Evolutionary conservation across 352 stramenopile species (phyloP).

Genomic region (Globisporangium solare): DNA sequence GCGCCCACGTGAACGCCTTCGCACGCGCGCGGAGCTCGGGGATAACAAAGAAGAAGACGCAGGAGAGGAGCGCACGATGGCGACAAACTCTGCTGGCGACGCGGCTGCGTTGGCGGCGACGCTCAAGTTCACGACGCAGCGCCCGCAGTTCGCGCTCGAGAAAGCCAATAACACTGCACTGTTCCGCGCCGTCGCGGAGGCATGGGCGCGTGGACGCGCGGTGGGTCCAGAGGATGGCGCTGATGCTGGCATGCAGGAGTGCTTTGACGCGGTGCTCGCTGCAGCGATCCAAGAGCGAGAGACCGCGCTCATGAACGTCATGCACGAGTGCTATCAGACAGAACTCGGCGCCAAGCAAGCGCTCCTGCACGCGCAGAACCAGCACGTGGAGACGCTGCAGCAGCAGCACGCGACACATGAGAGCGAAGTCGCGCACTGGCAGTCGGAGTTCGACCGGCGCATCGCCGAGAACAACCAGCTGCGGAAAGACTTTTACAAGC

Average conservation of each 20-base stretch:
- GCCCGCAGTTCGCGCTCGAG: not conserved
- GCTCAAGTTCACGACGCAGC: not conserved
- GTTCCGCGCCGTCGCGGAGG: constrained; percentile 3
- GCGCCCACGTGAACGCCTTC: too few species aligned
- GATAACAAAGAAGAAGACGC: too few species aligned
- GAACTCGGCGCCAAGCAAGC: constrained; percentile 34
- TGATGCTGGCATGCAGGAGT: constrained; percentile 27
- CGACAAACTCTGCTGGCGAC: not conserved
- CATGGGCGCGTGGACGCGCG: not conserved
- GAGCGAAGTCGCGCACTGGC: constrained; percentile 27
- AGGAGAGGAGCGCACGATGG: too few species aligned
- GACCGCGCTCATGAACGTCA: constrained; percentile 44
- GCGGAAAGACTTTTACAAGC: constrained; percentile 70
- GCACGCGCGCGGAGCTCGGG: too few species aligned
- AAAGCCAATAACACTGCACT: constrained; percentile 1
- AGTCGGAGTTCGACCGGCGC: constrained; percentile 59
- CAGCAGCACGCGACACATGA: constrained; percentile 18
- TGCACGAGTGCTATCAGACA: constrained; percentile 47
- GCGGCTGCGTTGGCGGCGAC: too few species aligned
- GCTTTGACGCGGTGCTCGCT: constrained; percentile 40
- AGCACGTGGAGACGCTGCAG: constrained; percentile 21
- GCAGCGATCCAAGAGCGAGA: constrained; percentile 51
- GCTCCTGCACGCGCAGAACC: constrained; percentile 6
- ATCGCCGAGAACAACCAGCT: constrained; percentile 58
- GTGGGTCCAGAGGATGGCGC: not conserved